Percentiles rank a stretch among this genome's conserved stretches.
phyloP scores from a whole-genome alignment of 2,329 filamentous ascomycete species.

The Lizonia empirigonia region DNA sequence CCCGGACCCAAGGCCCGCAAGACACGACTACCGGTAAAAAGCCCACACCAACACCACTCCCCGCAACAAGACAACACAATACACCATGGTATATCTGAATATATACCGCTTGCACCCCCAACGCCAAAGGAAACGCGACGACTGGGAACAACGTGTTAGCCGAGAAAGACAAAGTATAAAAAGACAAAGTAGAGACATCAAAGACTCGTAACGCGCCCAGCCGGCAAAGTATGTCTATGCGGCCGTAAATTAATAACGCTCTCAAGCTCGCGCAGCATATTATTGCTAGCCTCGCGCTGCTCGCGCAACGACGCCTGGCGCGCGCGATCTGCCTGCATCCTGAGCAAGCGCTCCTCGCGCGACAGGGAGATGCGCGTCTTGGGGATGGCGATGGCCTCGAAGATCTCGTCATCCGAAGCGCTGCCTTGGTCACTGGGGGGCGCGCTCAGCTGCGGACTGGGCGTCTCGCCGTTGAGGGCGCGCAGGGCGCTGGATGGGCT shows the following conservation, averaged over 20 bases:
- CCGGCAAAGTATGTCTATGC: slow-evolving; percentile 29
- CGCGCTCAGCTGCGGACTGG: slow-evolving; percentile 49
- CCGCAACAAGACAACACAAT: slow-evolving; percentile 3
- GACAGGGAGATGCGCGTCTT: slow-evolving; percentile 70
- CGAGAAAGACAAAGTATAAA: too few relatives aligned
- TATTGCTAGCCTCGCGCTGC: slow-evolving; percentile 78
- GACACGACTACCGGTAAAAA: slow-evolving; percentile 2
- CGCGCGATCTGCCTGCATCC: slow-evolving; percentile 85
- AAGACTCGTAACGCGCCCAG: slow-evolving; percentile 42
- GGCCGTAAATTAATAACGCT: slow-evolving; percentile 69
- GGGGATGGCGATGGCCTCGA: slow-evolving; percentile 85
- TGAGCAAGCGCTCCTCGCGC: slow-evolving; percentile 83
- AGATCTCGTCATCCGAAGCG: slow-evolving; percentile 75
- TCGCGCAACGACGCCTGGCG: slow-evolving; percentile 73
- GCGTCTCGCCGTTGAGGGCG: slow-evolving; percentile 74
- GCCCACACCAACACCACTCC: slow-evolving; percentile 10
- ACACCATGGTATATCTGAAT: neutral
- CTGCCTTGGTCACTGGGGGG: slow-evolving; percentile 56
- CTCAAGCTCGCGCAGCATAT: slow-evolving; percentile 92
- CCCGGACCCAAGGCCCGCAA: slow-evolving; percentile 4
- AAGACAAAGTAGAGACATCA: slow-evolving; percentile 25
- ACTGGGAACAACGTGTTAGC: slow-evolving; percentile 1
- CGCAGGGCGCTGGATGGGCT: slow-evolving; percentile 72
- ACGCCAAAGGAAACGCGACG: neutral
- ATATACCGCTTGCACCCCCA: too few relatives aligned